phyloP scores from a whole-genome alignment of 805 yeast species.

The Millerozyma miso region DNA sequence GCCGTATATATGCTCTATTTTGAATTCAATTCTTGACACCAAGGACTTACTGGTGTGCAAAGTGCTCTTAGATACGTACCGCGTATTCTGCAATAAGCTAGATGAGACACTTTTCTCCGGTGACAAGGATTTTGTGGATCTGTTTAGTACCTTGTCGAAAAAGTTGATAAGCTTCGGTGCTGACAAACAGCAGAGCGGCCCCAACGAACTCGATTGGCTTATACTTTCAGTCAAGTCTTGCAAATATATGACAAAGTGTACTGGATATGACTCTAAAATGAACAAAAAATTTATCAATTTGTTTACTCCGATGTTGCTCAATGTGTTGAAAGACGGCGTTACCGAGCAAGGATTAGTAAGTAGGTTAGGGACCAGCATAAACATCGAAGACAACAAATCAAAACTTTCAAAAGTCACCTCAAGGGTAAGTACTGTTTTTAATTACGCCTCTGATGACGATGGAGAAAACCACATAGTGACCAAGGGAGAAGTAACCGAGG shows the following conservation, averaged over 20 bases:
- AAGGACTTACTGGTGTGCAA: constrained; percentile 63
- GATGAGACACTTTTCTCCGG: constrained; percentile 65
- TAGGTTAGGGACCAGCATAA: constrained; percentile 23
- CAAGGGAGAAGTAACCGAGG: constrained; percentile 39
- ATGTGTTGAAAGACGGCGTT: constrained; percentile 24
- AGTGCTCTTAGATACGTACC: constrained; percentile 45
- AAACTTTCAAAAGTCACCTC: constrained; percentile 14
- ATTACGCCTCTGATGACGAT: constrained; percentile 12
- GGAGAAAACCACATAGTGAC: constrained; percentile 34
- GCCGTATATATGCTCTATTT: constrained; percentile 56
- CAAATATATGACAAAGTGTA: constrained; percentile 33
- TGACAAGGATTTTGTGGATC: constrained; percentile 51
- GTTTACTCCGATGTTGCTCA: constrained; percentile 36
- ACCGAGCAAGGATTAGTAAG: constrained; percentile 16
- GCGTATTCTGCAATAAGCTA: constrained; percentile 41
- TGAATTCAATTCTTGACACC: constrained; percentile 47
- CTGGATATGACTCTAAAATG: constrained; percentile 29
- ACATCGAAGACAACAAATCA: constrained; percentile 21
- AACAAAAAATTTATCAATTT: constrained; percentile 25
- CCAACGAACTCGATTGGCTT: constrained; percentile 44
- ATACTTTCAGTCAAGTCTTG: constrained; percentile 38
- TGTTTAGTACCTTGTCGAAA: constrained; percentile 35
- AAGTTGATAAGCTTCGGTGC: constrained; percentile 15
- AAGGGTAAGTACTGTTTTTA: constrained; percentile 11
- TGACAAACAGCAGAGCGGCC: constrained; percentile 10